Percentiles rank a stretch among this genome's conserved stretches.
These are phyloP conservation scores for Amauroascus niger DNA, from an alignment of 2,329 filamentous ascomycete species.

Conservation along the genomic window DNA sequence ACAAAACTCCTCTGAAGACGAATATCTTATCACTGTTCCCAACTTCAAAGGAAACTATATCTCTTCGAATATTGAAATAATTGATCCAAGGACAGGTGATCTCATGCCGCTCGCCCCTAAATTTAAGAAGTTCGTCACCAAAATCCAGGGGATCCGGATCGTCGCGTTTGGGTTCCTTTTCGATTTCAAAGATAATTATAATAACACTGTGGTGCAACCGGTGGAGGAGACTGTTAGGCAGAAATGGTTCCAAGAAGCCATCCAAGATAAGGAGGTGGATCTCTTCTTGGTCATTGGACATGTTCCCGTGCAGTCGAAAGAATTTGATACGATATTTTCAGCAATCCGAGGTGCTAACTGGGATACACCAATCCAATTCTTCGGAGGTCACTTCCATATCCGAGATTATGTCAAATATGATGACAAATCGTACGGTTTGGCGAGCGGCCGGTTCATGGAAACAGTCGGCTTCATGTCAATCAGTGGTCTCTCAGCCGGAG, in stretches of 20 bases:
- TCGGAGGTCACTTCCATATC: slow-evolving; percentile 84
- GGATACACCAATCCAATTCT: slow-evolving; percentile 80
- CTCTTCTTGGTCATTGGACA: slow-evolving; percentile 81
- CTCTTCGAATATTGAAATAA: slow-evolving; percentile 86
- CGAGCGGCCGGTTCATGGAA: slow-evolving; percentile 87
- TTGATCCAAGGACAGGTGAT: slow-evolving; percentile 60
- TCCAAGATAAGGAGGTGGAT: slow-evolving; percentile 69
- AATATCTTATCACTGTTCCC: slow-evolving; percentile 70
- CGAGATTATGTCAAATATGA: slow-evolving; percentile 77
- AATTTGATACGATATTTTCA: slow-evolving; percentile 67
- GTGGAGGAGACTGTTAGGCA: slow-evolving; percentile 74
- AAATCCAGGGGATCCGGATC: slow-evolving; percentile 73
- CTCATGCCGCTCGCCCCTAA: slow-evolving; percentile 67
- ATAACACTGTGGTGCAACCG: slow-evolving; percentile 75
- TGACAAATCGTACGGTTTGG: slow-evolving; percentile 64
- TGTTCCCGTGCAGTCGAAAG: slow-evolving; percentile 68
- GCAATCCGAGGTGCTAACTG: slow-evolving; percentile 67
- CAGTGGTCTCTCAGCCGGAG: slow-evolving; percentile 48
- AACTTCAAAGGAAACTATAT: slow-evolving; percentile 74
- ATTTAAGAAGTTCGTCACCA: slow-evolving; percentile 83
- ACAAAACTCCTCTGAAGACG: slow-evolving; percentile 62
- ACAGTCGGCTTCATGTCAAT: slow-evolving; percentile 91
- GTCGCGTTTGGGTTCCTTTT: slow-evolving; percentile 91
- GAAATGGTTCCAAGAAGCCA: slow-evolving; percentile 78
- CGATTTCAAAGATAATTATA: slow-evolving; percentile 80